Conservation (phyloP, 2,329 filamentous ascomycete species). For the Alternaria incomplexa region DNA sequence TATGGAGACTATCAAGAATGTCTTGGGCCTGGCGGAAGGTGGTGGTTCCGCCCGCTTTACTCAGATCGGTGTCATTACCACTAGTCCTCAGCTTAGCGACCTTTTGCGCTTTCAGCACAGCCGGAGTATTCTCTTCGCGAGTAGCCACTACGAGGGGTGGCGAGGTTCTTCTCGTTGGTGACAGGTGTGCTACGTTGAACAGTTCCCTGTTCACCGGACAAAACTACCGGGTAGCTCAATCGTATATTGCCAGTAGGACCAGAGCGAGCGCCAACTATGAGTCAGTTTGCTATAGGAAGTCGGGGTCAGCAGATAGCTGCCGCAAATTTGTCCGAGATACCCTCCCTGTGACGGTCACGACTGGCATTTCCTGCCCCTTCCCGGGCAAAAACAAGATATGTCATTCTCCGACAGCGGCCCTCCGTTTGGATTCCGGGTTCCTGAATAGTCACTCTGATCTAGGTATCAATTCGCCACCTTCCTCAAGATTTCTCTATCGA, state of each 20-base stretch:
- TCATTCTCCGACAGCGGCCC: conserved; percentile 3
- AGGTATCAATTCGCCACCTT: conserved; percentile 30
- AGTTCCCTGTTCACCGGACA: neutral
- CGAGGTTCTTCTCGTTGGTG: conserved; percentile 38
- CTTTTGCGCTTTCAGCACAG: conserved; percentile 23
- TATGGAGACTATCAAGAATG: conserved; percentile 22
- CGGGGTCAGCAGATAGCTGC: neutral
- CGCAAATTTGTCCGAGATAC: neutral
- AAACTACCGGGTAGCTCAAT: neutral
- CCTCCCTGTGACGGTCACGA: neutral
- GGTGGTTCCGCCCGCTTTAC: neutral
- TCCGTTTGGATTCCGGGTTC: conserved; percentile 30
- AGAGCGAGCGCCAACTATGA: conserved; percentile 25
- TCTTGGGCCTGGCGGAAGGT: conserved; percentile 21
- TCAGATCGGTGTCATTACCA: conserved; percentile 16
- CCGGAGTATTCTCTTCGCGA: conserved; percentile 45
- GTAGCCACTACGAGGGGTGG: conserved; percentile 44
- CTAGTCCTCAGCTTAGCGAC: conserved; percentile 7
- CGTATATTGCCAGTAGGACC: conserved; percentile 8
- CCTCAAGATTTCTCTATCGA: conserved; percentile 26
- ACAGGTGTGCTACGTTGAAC: conserved; percentile 14
- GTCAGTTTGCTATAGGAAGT: conserved; percentile 22
- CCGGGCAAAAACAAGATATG: neutral
- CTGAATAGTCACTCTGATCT: conserved; percentile 29
- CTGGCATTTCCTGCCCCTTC: neutral